These are phyloP conservation scores for Flagelloscypha sp. DNA, from an alignment of 768 basidiomycete species.

Conservation along the genomic window DNA sequence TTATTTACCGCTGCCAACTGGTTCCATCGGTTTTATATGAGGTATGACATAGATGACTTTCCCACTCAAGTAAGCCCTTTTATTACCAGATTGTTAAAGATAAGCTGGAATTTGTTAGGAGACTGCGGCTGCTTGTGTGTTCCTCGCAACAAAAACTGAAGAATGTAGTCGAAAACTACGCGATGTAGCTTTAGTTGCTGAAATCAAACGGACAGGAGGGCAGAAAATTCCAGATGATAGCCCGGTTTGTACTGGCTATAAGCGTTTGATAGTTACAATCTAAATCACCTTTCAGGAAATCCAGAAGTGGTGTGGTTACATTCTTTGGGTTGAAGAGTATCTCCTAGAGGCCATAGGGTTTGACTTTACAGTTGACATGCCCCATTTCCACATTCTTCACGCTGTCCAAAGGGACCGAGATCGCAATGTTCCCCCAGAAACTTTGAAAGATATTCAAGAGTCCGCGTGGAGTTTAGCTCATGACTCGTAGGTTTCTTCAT, in stretches of 20 bases:
- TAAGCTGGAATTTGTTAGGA: conserved; percentile 42
- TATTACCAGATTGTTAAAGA: conserved; percentile 9
- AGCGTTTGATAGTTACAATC: conserved; percentile 3
- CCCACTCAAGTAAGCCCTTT: conserved; percentile 57
- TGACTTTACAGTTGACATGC: conserved; percentile 72
- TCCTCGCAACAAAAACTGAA: conserved; percentile 87
- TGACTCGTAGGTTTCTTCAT: conserved; percentile 62
- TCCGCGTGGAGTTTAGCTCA: conserved; percentile 82
- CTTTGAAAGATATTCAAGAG: conserved; percentile 68
- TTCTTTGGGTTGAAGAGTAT: conserved; percentile 69
- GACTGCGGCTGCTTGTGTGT: conserved; percentile 79
- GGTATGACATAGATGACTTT: conserved; percentile 75
- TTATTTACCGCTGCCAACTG: conserved; percentile 84
- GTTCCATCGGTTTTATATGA: conserved; percentile 90
- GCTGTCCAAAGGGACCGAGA: too few relatives aligned
- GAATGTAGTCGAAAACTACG: conserved; percentile 80
- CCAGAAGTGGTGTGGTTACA: conserved; percentile 58
- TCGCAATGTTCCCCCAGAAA: too few relatives aligned
- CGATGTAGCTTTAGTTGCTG: conserved; percentile 76
- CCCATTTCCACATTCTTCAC: too few relatives aligned
- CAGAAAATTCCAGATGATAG: conserved; percentile 51
- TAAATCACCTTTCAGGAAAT: conserved; percentile 47
- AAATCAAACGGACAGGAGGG: conserved; percentile 51
- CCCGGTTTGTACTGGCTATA: conserved; percentile 37
- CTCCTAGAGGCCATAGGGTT: conserved; percentile 80